These are phyloP conservation scores for Fusarium sp. DNA, from an alignment of 2,329 filamentous ascomycete genomes.

Conservation along the genomic window DNA sequence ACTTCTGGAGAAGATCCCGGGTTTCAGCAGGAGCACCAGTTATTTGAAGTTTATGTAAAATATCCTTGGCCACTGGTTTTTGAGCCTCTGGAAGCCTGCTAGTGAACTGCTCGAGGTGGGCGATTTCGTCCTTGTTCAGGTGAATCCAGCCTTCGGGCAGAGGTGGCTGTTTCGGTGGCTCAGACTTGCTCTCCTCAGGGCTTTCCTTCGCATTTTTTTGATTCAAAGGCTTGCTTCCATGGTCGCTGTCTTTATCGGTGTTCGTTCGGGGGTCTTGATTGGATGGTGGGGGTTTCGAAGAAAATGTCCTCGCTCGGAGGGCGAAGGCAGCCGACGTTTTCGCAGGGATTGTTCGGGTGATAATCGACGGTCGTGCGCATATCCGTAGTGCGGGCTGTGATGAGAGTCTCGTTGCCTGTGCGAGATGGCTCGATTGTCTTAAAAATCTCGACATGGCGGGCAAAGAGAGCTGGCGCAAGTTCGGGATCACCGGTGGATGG, in stretches of 20 bases:
- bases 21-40: slow-evolving; percentile 78
- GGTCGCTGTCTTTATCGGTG: slow-evolving; percentile 42
- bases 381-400: slow-evolving; percentile 63
- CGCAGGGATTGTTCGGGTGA: slow-evolving; percentile 47
- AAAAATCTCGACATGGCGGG: slow-evolving; percentile 72
- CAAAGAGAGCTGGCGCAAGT: slow-evolving; percentile 46
- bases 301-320: slow-evolving; percentile 52
- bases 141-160: slow-evolving; percentile 61
- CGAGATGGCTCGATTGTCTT: slow-evolving; percentile 73
- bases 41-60: slow-evolving; percentile 71
- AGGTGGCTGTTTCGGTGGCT: slow-evolving; percentile 47
- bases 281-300: slow-evolving; percentile 53
- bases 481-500: slow-evolving; percentile 51
- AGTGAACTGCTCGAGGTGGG: slow-evolving; percentile 69
- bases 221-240: slow-evolving; percentile 33
- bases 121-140: slow-evolving; percentile 58
- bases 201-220: slow-evolving; percentile 34
- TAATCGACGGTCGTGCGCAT: slow-evolving; percentile 52
- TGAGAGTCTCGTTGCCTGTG: slow-evolving; percentile 68
- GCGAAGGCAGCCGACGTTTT: slow-evolving; percentile 44
- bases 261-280: slow-evolving; percentile 49
- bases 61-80: slow-evolving; percentile 66
- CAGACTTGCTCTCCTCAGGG: slow-evolving; percentile 33
- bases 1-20: slow-evolving; percentile 65
- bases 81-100: slow-evolving; percentile 72